Base-by-base conservation (phyloP, 1,139 yeast genomes). In the Spathaspora sp. region DNA sequence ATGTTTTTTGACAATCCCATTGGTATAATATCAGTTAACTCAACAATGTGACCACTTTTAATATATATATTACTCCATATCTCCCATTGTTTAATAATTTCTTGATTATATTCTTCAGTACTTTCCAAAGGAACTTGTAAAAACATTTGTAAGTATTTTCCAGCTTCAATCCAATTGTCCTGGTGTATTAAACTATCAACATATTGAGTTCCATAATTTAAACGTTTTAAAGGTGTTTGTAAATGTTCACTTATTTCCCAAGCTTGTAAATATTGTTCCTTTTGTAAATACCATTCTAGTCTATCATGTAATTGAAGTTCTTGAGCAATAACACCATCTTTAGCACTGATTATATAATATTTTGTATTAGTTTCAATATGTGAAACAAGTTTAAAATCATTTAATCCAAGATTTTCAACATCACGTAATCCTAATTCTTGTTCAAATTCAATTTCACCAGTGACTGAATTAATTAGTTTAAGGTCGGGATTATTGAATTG, bases 401-500 rank as follows among this genome's bases (percentile, higher is more conserved):
- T 91, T 24, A 88, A 72, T 0, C 96, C 93, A 31, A 89, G 67
- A 23, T 76, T 72, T 38, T 80, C 76, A 42, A 73, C 79, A 41
- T 81, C 79, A 44, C 76, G 78, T 47, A 90, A 67, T 0, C 87
- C 82, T 7, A 93, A 74, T 58, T 86, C 96, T 63, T 93, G 97
- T 36, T 86, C 91, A 49, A 87, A 84, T n/a, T 80, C 76, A 46
- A 89, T 95, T 48, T 81, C 86, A 5, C 95, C 90, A 8, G 82
- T 79, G 1, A 72, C 60, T 3, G 84, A 72, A 58, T 86, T 85
- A 17, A 89, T 67, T 5, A 91, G 70, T 51, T 85, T 80, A 25
- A 93, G 64, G 52, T 90, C 97, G 0, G 98, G 97, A 48, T 67
- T 60, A 37, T 60, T 53, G 46, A 59, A 68, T 2, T 27, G 43